A percentile compares a stretch with the other conserved stretches of the same genome.
phyloP scores from a whole-genome alignment of 768 basidiomycete species.

The Lentinula raphanica region DNA sequence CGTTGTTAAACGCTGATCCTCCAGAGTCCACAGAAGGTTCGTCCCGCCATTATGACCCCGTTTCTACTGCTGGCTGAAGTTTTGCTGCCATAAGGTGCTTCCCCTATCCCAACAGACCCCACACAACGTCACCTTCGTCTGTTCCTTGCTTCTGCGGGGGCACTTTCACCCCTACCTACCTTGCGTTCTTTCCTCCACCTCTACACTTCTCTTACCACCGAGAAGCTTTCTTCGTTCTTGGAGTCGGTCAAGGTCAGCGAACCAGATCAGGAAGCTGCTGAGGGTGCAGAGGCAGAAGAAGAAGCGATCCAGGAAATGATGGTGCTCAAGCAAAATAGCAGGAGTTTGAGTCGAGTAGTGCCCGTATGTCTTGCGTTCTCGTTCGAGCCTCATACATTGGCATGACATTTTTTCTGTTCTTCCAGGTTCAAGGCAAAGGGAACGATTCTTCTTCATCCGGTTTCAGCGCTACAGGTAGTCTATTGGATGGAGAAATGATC shows the following conservation, averaged over 20 bases:
- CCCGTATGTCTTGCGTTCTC: slow-evolving; percentile 30
- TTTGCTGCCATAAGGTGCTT: slow-evolving; percentile 2
- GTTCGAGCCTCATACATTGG: not conserved
- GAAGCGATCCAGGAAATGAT: slow-evolving; percentile 95
- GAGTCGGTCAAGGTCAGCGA: slow-evolving; percentile 21
- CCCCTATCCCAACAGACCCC: slow-evolving; percentile 51
- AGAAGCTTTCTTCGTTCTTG: slow-evolving; percentile 88
- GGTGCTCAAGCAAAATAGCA: slow-evolving; percentile 87
- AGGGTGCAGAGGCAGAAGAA: slow-evolving; percentile 66
- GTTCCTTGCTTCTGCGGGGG: slow-evolving; percentile 77
- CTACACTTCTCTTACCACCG: slow-evolving; percentile 89
- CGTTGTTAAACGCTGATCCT: slow-evolving; percentile 36
- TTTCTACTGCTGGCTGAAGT: too few relatives aligned
- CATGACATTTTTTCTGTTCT: slow-evolving; percentile 17
- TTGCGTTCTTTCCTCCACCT: slow-evolving; percentile 90
- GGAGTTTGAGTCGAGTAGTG: slow-evolving; percentile 62
- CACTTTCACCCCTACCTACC: slow-evolving; percentile 74
- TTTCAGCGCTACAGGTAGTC: slow-evolving; percentile 30
- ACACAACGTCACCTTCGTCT: slow-evolving; percentile 79
- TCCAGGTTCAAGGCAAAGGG: slow-evolving; percentile 26
- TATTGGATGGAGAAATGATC: slow-evolving; percentile 83
- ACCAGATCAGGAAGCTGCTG: not conserved
- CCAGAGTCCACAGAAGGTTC: slow-evolving; percentile 24
- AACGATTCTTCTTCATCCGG: slow-evolving; percentile 15
- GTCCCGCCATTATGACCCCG: too few relatives aligned